Evolutionary conservation across 2,329 filamentous ascomycete species (phyloP), one percentile per base, ranked within the genome.

Genomic region (Penicillium sp.): DNA sequence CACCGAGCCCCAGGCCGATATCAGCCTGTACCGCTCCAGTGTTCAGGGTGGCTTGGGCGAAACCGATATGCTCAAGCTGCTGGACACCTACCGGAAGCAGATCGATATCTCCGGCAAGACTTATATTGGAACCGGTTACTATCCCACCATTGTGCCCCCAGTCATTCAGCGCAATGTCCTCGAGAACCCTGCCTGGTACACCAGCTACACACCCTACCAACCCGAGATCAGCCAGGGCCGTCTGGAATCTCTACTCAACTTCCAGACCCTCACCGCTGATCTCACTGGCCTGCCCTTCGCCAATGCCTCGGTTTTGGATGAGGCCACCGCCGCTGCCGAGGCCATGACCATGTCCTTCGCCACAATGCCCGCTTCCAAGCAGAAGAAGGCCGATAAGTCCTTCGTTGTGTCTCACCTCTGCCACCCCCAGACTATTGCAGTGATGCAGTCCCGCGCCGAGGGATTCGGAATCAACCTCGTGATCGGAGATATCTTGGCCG

Each of bases 201-300:
- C 93, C 38, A 96, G 91, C 77, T 97, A 97, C 75, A 97, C 93
- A 0, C 93, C 93, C 16, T 97, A 97, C 76, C 93, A 97, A 78
- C 89, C 93, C 2, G 93, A 97, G 77, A 96, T 97, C 78, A 96
- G 91, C 73, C 93, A 97, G 77, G 93, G 93, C 35, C 87, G 93
- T 53, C 77, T 97, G 59, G 91, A 97, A 80, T 96, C 91, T 6
- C 79, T 97, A 51, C 80, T 97, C 60, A 97, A 97, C 80, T 97
- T 91, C 78, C 93, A 97, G 80, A 97, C 93, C 17, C 82, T 97
- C 79, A 88, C 96, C 9, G 86, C 87, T 2, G 93, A 97, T 70
- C 79, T 97, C 61, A 97, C 93, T 0, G 91, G 85, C 1, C 82
- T 97, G 30, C 85, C 90, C 22, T 91, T 97, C 61, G 85, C 93